A percentile compares a stretch with the other conserved stretches of the same genome.
These are phyloP conservation scores for Alternaria panax DNA, from an alignment of 2,329 filamentous ascomycete species.

Conservation along the genomic window DNA sequence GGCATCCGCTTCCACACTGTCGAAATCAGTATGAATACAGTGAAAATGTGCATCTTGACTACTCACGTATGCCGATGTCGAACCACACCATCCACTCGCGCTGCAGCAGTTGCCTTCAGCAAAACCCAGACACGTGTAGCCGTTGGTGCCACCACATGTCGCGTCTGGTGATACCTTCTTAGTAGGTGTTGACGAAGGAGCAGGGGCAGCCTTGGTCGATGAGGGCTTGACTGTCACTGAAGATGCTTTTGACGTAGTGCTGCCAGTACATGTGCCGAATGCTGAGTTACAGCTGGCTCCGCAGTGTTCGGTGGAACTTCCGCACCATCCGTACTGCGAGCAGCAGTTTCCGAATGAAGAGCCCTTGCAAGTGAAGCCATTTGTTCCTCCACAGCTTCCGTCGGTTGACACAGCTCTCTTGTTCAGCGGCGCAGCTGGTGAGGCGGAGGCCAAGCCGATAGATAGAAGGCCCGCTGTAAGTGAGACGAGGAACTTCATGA, in stretches of 20 bases:
- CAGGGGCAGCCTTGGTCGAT: slow-evolving; percentile 20
- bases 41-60: slow-evolving; percentile 1
- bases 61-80: slow-evolving; percentile 32
- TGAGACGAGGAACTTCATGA: slow-evolving; percentile 31
- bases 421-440: slow-evolving; percentile 18
- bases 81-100: slow-evolving; percentile 52
- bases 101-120: slow-evolving; percentile 51
- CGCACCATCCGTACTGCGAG: slow-evolving; percentile 53
- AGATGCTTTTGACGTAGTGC: slow-evolving; percentile 6
- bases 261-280: slow-evolving; percentile 41
- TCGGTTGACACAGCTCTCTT: slow-evolving; percentile 48
- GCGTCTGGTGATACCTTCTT: slow-evolving; percentile 42
- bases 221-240: slow-evolving; percentile 7
- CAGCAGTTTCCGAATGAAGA: slow-evolving; percentile 56
- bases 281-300: slow-evolving; percentile 15
- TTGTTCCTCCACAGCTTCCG: slow-evolving; percentile 52
- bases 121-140: slow-evolving; percentile 32
- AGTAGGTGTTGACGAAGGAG: slow-evolving; percentile 30
- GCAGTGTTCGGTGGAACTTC: slow-evolving; percentile 36
- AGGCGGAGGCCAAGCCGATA: slow-evolving; percentile 23
- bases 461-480: slow-evolving; percentile 30
- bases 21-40: slow-evolving; percentile 13
- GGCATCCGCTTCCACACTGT: slow-evolving; percentile 44
- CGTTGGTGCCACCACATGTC: slow-evolving; percentile 38
- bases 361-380: slow-evolving; percentile 54